These are phyloP conservation scores for Trichoderma orchidacearum DNA, from an alignment of 495 filamentous ascomycete genomes.

Conservation along the genomic window DNA sequence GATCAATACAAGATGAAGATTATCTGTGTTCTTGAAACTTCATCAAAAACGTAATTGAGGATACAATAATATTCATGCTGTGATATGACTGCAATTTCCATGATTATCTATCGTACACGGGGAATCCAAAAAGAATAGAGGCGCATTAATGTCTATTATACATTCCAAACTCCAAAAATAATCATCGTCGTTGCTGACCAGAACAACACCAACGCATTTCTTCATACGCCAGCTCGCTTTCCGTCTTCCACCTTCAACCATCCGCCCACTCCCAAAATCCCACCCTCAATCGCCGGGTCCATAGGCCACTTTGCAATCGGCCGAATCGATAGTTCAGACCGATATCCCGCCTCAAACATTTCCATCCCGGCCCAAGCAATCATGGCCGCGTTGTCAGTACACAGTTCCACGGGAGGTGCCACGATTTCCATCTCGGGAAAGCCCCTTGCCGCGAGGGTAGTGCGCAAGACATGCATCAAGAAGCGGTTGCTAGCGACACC, in stretches of 20 bases:
- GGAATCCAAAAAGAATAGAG: no score
- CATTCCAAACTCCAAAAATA: no score
- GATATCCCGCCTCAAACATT: slow-evolving; percentile 75
- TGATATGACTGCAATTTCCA: not conserved
- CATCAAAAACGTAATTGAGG: not conserved
- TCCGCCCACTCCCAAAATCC: slow-evolving; percentile 29
- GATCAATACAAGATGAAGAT: slow-evolving; percentile 11
- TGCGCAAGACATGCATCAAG: slow-evolving; percentile 51
- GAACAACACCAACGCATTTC: not conserved
- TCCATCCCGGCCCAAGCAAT: slow-evolving; percentile 89
- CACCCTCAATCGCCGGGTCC: slow-evolving; percentile 45
- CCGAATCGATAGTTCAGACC: slow-evolving; percentile 40
- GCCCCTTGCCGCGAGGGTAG: slow-evolving; percentile 48
- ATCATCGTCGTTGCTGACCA: no score
- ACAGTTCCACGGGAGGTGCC: slow-evolving; percentile 61
- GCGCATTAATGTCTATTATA: no score
- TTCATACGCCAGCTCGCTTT: not conserved
- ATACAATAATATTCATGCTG: not conserved
- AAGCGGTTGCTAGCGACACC: slow-evolving; percentile 80
- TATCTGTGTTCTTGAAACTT: not conserved
- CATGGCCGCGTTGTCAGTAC: slow-evolving; percentile 98
- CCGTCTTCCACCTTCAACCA: slow-evolving; percentile 18
- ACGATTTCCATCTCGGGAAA: slow-evolving; percentile 47
- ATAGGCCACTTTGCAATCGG: slow-evolving; percentile 67
- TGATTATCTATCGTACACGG: not conserved